Evolutionary conservation across 352 stramenopile genomes (phyloP), one percentile per base, ranked within the genome.

Genomic region (Pythium pectinolyticum): DNA sequence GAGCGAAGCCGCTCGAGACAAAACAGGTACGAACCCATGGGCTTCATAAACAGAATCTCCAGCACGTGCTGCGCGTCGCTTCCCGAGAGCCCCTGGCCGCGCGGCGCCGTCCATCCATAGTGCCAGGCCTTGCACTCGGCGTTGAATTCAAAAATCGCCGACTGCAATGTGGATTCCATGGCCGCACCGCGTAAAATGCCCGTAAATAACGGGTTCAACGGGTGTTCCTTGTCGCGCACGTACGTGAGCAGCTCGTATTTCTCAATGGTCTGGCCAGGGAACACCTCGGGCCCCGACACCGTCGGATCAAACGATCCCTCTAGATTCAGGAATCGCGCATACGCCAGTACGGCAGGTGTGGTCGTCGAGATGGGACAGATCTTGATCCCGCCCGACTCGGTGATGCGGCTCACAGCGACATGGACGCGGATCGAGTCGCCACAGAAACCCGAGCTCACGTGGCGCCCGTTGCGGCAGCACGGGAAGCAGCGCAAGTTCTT

Each of bases 401-500:
- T 93, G 45, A 89, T 69, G 11, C 84, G 82, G 61, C 79, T 92
- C 10, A 93, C 77, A 6, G 80, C 82, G 14, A 94, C 86, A 46
- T 92, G 83, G 12, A 95, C 87, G 52, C 79, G 67, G 46, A 96
- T 91, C 22, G 88, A 89, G 64, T 92, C 83, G 24, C 88, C 88
- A 48, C 88, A 96, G 34, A 96, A 96, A 2, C 86, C 86, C 2
- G 84, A 91, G 57, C 76, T 89, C 61, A 94, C 85, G 63, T 96
- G 88, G 9, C 84, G 77, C 0, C 77, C 81, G 35, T 92, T 86
- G 25, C 86, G 83, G 61, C 86, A 95, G 62, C 72, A 92, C 15
- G 88, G 88, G 51, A 96, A 96, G 57, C 88, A 95, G 8, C 88
- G 85, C 30, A 96, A 61, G 46, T 96, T 96, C 65, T 95, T 96